phyloP scores from a whole-genome alignment of 805 yeast genomes.

The Candida parachauliodes region DNA sequence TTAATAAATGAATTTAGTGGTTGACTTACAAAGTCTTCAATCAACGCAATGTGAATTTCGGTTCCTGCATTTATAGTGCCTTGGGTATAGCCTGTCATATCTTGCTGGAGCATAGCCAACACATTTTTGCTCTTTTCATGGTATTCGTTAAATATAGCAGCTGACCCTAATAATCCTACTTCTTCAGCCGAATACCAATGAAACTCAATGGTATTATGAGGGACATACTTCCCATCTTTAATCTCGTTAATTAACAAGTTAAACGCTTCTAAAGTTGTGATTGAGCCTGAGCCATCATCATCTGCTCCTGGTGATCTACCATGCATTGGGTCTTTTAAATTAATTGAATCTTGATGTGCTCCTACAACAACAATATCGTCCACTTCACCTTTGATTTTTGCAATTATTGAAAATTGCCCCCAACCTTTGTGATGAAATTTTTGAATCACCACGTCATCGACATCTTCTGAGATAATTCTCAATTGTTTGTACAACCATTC shows the following conservation, averaged over 20 bases:
- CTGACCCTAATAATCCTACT: constrained; percentile 82
- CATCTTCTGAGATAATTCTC: constrained; percentile 27
- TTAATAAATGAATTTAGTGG: constrained; percentile 58
- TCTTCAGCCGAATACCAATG: constrained; percentile 96
- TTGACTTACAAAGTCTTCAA: constrained; percentile 62
- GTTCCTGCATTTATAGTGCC: constrained; percentile 45
- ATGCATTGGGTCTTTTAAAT: constrained; percentile 62
- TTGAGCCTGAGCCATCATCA: constrained; percentile 87
- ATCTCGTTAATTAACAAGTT: constrained; percentile 46
- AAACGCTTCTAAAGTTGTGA: constrained; percentile 70
- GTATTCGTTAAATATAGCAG: constrained; percentile 65
- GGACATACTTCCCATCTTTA: constrained; percentile 33
- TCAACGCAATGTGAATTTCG: constrained; percentile 72
- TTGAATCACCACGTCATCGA: constrained; percentile 29
- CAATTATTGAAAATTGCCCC: constrained; percentile 75
- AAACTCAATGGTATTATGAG: constrained; percentile 76
- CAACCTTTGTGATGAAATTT: constrained; percentile 63
- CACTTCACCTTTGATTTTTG: constrained; percentile 51
- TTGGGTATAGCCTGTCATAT: constrained; percentile 80
- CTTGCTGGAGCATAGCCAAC: constrained; percentile 85
- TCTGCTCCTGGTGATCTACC: constrained; percentile 90
- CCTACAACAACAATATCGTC: constrained; percentile 67
- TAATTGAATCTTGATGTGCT: constrained; percentile 83
- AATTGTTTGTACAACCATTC: constrained; percentile 60
- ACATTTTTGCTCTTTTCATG: constrained; percentile 43